Percentiles rank a stretch among this genome's conserved stretches.
phyloP scores from a whole-genome alignment of 139 green algal genomes.

The Coelastrella sp. region DNA sequence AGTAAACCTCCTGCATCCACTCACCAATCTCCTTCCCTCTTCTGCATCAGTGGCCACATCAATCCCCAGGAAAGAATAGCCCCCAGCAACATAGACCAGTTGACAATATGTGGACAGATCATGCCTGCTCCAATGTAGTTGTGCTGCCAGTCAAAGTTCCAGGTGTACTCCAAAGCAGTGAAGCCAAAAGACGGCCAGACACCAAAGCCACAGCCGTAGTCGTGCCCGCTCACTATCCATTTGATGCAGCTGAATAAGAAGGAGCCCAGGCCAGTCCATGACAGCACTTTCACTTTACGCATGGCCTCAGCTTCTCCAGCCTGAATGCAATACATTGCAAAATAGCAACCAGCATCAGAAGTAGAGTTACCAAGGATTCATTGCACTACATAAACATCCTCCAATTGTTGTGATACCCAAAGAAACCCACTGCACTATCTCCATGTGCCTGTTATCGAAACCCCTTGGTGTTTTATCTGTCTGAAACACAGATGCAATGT shows the following conservation, averaged over 20 bases:
- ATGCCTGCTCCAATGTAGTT: constrained; percentile 53
- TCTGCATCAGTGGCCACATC: constrained; percentile 63
- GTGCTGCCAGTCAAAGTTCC: constrained; percentile 48
- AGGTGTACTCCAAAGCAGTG: constrained; percentile 31
- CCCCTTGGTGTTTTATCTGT: no score
- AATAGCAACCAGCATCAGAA: neutral
- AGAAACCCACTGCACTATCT: no score
- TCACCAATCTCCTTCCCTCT: constrained; percentile 56
- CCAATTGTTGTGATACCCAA: no score
- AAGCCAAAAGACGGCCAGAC: constrained; percentile 43
- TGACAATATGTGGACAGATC: constrained; percentile 61
- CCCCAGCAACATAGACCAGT: constrained; percentile 63
- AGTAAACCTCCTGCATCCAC: neutral
- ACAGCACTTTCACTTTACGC: constrained; percentile 39
- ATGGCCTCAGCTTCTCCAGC: constrained; percentile 32
- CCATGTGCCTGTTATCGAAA: no score
- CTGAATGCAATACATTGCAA: no score
- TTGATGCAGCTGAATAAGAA: constrained; percentile 29
- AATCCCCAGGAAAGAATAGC: constrained; percentile 59
- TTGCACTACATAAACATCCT: neutral
- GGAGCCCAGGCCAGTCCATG: constrained; percentile 1
- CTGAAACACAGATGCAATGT: no score
- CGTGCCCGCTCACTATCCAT: neutral
- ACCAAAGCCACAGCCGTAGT: constrained; percentile 40
- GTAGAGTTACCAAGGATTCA: neutral